Conservation (phyloP, 2,329 filamentous ascomycete genomes). For the Diaporthe humulicola region DNA sequence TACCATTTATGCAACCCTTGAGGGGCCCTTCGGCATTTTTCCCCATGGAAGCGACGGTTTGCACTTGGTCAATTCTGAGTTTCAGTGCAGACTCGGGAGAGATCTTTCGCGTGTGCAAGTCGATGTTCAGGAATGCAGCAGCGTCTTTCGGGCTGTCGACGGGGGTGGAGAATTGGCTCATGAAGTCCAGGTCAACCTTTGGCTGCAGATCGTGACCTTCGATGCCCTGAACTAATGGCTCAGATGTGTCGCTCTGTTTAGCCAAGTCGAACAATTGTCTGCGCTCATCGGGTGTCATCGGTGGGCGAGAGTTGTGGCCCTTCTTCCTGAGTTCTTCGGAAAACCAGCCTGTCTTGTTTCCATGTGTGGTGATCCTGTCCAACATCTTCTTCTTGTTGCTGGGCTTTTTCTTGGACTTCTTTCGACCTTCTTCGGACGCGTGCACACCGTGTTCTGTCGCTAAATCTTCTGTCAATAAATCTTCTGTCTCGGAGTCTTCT, state of each 20-base stretch:
- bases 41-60: conserved; percentile 28
- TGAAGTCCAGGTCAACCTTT: not conserved
- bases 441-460: not conserved
- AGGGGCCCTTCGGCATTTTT: conserved; percentile 8
- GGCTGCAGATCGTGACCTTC: not conserved
- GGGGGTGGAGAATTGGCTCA: not conserved
- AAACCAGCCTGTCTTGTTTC: not conserved
- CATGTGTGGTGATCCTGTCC: not conserved
- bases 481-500: no score
- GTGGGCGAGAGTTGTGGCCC: not conserved
- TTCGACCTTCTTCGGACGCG: not conserved
- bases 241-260: no score
- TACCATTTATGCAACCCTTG: conserved; percentile 17
- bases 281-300: conserved; percentile 4
- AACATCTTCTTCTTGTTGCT: not conserved
- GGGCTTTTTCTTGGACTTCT: not conserved
- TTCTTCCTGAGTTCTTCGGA: not conserved
- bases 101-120: not conserved
- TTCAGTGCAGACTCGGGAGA: not conserved
- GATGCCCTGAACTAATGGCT: not conserved
- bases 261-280: not conserved
- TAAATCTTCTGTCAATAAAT: no score
- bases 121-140: conserved; percentile 11
- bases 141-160: conserved; percentile 11
- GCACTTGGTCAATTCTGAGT: conserved; percentile 31